Conservation (phyloP, 805 yeast species). For the Metschnikowia matae region DNA sequence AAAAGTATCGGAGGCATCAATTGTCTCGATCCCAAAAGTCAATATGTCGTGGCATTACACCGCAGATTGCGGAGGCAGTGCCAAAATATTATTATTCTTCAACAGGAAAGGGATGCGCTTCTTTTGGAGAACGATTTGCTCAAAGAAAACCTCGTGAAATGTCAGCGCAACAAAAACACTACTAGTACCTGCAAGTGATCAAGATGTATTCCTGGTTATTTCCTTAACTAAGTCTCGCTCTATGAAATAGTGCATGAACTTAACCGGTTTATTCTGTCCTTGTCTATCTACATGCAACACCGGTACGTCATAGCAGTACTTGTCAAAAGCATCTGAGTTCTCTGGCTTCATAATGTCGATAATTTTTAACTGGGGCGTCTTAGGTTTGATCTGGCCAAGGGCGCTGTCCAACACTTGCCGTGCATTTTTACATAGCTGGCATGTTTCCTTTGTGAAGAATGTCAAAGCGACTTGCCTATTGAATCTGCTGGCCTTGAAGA, state of each 20-base stretch:
- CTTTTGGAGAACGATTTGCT: constrained; percentile 4
- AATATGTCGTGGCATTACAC: neutral
- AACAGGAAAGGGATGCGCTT: constrained; percentile 13
- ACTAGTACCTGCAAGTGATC: neutral
- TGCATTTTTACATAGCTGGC: constrained; percentile 68
- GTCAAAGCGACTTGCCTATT: constrained; percentile 33
- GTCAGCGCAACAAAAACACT: neutral
- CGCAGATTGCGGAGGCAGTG: constrained; percentile 8
- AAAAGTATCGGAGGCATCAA: constrained; percentile 2
- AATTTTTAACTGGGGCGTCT: constrained; percentile 31
- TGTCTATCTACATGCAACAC: constrained; percentile 63
- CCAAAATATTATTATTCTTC: constrained; percentile 13
- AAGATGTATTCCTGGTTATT: neutral
- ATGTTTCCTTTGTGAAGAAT: constrained; percentile 65
- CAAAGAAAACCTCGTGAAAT: neutral
- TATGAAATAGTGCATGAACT: constrained; percentile 66
- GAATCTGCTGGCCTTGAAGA: neutral
- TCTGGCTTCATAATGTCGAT: constrained; percentile 59
- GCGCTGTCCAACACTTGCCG: constrained; percentile 46
- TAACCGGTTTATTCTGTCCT: constrained; percentile 44
- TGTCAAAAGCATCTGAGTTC: constrained; percentile 64
- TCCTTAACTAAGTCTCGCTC: constrained; percentile 41
- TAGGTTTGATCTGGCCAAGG: constrained; percentile 26
- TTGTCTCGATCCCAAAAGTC: constrained; percentile 2
- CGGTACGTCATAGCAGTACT: constrained; percentile 75